Evolutionary conservation across 1,284 basidiomycete genomes (phyloP).

Genomic region (Ganoderma multipileum): DNA sequence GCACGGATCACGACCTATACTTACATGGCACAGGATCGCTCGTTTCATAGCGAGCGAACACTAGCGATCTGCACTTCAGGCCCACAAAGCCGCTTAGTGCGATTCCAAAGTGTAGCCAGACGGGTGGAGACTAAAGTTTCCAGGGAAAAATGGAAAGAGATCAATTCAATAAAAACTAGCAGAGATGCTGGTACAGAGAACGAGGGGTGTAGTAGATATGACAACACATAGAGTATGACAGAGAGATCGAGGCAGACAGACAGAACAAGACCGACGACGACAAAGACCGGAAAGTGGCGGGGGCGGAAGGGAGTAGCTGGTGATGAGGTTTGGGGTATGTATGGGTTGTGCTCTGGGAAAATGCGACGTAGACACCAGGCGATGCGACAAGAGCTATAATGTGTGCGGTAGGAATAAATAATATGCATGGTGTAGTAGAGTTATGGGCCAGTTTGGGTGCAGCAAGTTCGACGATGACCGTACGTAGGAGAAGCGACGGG

Average conservation of each 20-base stretch:
- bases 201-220: slow-evolving; percentile 24
- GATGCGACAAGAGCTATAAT: slow-evolving; percentile 20
- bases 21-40: no score
- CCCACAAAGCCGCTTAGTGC: no score
- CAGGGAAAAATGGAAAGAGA: background rate
- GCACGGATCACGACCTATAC: no score
- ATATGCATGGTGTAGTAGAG: background rate
- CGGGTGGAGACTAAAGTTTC: background rate
- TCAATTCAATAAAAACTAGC: slow-evolving; percentile 9
- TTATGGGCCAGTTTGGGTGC: background rate
- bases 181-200: slow-evolving; percentile 25
- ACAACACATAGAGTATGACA: slow-evolving; percentile 17
- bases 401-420: slow-evolving; percentile 23
- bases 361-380: slow-evolving; percentile 8
- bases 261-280: slow-evolving; percentile 5
- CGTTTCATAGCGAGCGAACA: background rate
- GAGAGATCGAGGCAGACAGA: slow-evolving; percentile 7
- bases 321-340: slow-evolving; percentile 15
- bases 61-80: background rate
- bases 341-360: slow-evolving; percentile 1
- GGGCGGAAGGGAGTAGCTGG: slow-evolving; percentile 9
- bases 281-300: background rate
- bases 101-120: no score
- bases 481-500: background rate
- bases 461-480: background rate